Evolutionary conservation across 768 basidiomycete species (phyloP).

Genomic region (Calocybe gangraenosa): DNA sequence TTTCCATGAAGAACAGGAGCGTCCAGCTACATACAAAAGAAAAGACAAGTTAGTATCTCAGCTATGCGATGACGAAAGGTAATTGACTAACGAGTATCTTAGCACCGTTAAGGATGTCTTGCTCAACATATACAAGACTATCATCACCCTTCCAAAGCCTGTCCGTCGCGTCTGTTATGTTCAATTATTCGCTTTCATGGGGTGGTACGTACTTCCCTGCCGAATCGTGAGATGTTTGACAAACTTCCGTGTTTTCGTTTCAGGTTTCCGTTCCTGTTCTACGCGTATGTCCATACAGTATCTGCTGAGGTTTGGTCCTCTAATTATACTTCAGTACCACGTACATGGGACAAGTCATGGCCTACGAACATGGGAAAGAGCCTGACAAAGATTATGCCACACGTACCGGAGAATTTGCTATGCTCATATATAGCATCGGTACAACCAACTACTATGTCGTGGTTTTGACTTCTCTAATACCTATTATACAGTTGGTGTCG

Average conservation of each 20-base stretch:
- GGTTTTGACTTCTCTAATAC: conserved; percentile 10
- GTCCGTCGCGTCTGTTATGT: conserved; percentile 89
- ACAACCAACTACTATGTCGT: conserved; percentile 17
- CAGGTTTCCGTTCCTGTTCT: conserved; percentile 96
- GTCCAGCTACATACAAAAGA: conserved; percentile 35
- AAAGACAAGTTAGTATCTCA: conserved; percentile 30
- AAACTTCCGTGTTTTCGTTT: neutral
- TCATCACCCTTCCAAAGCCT: conserved; percentile 74
- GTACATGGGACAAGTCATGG: conserved; percentile 94
- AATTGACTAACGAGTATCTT: conserved; percentile 9
- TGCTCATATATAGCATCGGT: conserved; percentile 91
- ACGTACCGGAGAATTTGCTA: conserved; percentile 80
- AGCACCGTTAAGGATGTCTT: conserved; percentile 72
- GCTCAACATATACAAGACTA: conserved; percentile 70
- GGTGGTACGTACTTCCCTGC: conserved; percentile 58
- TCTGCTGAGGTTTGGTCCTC: neutral
- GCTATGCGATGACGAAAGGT: neutral
- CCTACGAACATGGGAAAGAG: conserved; percentile 64
- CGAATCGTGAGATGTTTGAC: neutral
- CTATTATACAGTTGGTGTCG: conserved; percentile 64
- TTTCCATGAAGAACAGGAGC: conserved; percentile 77
- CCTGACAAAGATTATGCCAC: conserved; percentile 84
- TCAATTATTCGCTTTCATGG: conserved; percentile 95
- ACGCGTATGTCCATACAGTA: conserved; percentile 49
- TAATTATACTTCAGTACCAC: conserved; percentile 57